Conservation (phyloP, 495 filamentous ascomycete species). For the Cercophora newfieldiana region DNA sequence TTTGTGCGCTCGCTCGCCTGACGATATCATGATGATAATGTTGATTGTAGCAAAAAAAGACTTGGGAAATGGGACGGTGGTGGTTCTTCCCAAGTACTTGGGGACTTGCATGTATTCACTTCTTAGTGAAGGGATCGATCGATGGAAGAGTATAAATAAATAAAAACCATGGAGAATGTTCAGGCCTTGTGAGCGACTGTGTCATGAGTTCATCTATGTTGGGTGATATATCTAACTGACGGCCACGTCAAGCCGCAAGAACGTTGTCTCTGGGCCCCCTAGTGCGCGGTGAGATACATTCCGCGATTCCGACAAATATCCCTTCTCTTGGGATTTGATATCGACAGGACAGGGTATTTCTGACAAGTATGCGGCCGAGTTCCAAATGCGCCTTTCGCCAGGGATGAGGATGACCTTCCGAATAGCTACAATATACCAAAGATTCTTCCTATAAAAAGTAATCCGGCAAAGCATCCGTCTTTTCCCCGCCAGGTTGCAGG, state of each 20-base stretch:
- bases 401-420: not conserved
- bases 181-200: not conserved
- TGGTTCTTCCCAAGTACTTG: not conserved
- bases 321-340: not conserved
- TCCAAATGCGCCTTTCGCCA: too few species aligned
- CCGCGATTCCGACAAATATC: not conserved
- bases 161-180: too few species aligned
- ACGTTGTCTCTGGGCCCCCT: not conserved
- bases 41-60: not conserved
- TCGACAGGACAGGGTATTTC: too few species aligned
- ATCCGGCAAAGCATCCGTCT: slow-evolving; percentile 52
- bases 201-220: not conserved
- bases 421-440: not conserved
- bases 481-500: slow-evolving; percentile 59
- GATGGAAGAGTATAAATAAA: too few species aligned
- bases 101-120: too few species aligned
- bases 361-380: too few species aligned
- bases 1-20: not conserved
- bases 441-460: slow-evolving; percentile 50
- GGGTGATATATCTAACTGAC: not conserved
- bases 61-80: not conserved
- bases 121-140: too few species aligned
- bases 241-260: not conserved
- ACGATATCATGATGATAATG: not conserved
- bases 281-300: not conserved